Evolutionary conservation across 371 early-diverging fungal genomes (phyloP).

Genomic region (Mucor plumbeus): DNA sequence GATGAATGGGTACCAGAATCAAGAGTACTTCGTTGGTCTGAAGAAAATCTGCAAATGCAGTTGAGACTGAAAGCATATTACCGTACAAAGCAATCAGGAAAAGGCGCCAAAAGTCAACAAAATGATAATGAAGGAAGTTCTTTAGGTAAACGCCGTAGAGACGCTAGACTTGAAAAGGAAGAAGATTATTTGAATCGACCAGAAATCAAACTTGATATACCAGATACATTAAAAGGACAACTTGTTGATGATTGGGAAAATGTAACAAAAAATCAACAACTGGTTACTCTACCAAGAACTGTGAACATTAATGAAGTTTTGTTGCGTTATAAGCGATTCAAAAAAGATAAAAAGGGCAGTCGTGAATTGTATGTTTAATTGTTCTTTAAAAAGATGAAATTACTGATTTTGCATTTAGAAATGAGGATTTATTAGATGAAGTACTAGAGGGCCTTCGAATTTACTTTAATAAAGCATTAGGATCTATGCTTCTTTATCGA

Average conservation of each 20-base stretch:
- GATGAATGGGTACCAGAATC: conserved; percentile 98
- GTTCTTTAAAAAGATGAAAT: no score
- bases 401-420: conserved; percentile 17
- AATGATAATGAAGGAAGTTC: conserved; percentile 1
- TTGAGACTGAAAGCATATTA: conserved; percentile 69
- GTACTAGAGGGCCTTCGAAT: conserved; percentile 82
- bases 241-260: conserved; percentile 96
- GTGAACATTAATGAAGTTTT: conserved; percentile 68
- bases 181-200: conserved; percentile 73
- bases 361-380: conserved; percentile 31
- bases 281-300: conserved; percentile 57
- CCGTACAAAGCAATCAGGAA: conserved; percentile 18
- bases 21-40: conserved; percentile 82
- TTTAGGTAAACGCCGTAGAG: conserved; percentile 24
- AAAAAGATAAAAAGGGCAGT: conserved; percentile 48
- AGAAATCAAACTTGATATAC: conserved; percentile 89
- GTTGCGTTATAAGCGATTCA: conserved; percentile 61
- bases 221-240: conserved; percentile 83
- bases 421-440: conserved; percentile 76
- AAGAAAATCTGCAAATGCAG: conserved; percentile 84
- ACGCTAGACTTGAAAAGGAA: conserved; percentile 16
- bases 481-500: conserved; percentile 89
- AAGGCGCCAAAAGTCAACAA: background rate
- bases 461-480: conserved; percentile 93
- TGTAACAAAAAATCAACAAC: conserved; percentile 89